These are phyloP conservation scores for Bryum argenteum DNA, from an alignment of 225 moss, liverwort and hornwort species.

Conservation along the genomic window DNA sequence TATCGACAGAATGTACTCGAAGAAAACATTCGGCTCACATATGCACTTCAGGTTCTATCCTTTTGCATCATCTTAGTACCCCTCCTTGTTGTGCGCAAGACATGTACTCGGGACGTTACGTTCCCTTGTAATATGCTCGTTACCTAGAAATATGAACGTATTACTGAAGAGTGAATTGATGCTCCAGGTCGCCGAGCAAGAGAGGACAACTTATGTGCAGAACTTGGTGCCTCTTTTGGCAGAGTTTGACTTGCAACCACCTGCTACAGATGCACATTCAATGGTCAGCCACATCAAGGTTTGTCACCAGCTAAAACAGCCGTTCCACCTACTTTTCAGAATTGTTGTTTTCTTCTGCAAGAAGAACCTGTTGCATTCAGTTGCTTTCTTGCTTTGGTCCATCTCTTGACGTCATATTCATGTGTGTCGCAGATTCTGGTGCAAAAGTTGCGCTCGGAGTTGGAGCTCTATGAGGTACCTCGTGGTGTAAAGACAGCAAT, in stretches of 20 bases:
- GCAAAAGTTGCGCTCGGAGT: conserved; percentile 92
- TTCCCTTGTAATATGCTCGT: background rate
- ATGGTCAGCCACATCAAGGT: conserved; percentile 99
- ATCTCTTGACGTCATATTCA: conserved; percentile 19
- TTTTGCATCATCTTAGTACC: conserved; percentile 18
- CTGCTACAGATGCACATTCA: conserved; percentile 89
- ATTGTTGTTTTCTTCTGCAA: conserved; percentile 19
- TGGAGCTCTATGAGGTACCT: conserved; percentile 89
- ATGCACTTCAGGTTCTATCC: conserved; percentile 78
- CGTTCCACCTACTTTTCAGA: conserved; percentile 12
- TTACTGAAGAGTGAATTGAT: conserved; percentile 22
- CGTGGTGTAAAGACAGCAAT: background rate
- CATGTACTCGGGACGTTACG: background rate
- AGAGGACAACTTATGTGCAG: conserved; percentile 87
- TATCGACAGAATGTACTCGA: conserved; percentile 95
- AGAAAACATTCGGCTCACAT: conserved; percentile 95
- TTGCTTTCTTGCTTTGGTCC: conserved; percentile 8
- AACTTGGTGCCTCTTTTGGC: conserved; percentile 84
- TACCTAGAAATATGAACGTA: conserved; percentile 1
- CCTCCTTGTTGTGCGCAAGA: conserved; percentile 20
- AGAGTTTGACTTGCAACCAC: conserved; percentile 95
- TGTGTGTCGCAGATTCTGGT: conserved; percentile 72
- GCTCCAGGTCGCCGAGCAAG: conserved; percentile 89
- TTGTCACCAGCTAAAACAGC: conserved; percentile 9
- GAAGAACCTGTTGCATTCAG: conserved; percentile 2